Conservation (phyloP, 768 basidiomycete species). For the Hericium rajendrae region DNA sequence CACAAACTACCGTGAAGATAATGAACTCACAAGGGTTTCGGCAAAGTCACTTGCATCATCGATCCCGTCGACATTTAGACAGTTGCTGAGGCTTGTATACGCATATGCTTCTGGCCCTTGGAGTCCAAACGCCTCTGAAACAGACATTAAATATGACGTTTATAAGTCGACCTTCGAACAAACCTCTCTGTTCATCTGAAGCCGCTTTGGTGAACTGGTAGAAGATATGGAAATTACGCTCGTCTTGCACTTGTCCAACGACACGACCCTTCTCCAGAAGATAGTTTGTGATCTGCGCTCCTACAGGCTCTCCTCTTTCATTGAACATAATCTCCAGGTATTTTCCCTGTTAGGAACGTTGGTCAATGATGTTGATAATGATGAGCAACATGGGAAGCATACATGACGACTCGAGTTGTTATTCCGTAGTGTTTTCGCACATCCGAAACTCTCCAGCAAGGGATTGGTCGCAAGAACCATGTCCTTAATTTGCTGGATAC, state of each 20-base stretch:
- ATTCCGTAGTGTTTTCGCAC: slow-evolving; percentile 96
- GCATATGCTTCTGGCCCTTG: slow-evolving; percentile 95
- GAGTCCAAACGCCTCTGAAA: slow-evolving; percentile 81
- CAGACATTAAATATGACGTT: background rate
- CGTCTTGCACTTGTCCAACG: slow-evolving; percentile 92
- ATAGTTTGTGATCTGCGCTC: slow-evolving; percentile 98
- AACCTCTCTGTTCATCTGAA: slow-evolving; percentile 80
- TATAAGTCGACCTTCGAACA: slow-evolving; percentile 13
- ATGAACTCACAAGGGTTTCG: slow-evolving; percentile 69
- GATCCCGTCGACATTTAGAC: slow-evolving; percentile 84
- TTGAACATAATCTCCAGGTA: slow-evolving; percentile 99
- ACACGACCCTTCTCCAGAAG: slow-evolving; percentile 94
- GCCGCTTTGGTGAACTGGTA: slow-evolving; percentile 99
- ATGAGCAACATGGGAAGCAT: slow-evolving; percentile 23
- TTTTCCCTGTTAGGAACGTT: slow-evolving; percentile 62
- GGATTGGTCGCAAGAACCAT: slow-evolving; percentile 99
- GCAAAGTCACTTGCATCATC: slow-evolving; percentile 81
- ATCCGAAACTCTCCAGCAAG: slow-evolving; percentile 93
- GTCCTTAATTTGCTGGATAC: slow-evolving; percentile 97
- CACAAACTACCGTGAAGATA: background rate
- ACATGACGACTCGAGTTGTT: slow-evolving; percentile 99
- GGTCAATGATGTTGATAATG: slow-evolving; percentile 6
- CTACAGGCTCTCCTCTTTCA: slow-evolving; percentile 81
- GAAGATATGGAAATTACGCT: slow-evolving; percentile 98
- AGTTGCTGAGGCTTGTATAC: slow-evolving; percentile 88